phyloP scores from a whole-genome alignment of 495 filamentous ascomycete genomes.

The Clavariopsis aquatica region DNA sequence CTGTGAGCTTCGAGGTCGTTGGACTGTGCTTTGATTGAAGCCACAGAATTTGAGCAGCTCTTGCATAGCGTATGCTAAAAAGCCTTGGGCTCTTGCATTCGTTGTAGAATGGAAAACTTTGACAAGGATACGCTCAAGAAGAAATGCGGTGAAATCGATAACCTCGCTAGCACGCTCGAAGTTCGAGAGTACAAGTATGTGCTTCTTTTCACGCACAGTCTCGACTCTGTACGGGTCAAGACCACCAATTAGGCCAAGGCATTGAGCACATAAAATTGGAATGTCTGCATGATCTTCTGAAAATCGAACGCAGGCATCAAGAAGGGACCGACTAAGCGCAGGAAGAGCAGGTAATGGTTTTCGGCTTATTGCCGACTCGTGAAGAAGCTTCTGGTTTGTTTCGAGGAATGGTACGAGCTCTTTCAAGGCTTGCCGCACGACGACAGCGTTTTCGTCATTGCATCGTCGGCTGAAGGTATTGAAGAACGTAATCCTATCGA shows the following conservation, averaged over 20 bases:
- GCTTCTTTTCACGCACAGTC: conserved; percentile 68
- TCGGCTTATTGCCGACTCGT: conserved; percentile 78
- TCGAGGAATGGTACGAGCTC: conserved; percentile 75
- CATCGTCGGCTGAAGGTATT: conserved; percentile 70
- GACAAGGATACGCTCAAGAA: conserved; percentile 83
- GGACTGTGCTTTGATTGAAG: conserved; percentile 60
- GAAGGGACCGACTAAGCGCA: conserved; percentile 68
- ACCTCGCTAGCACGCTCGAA: conserved; percentile 79
- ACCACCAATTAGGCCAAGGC: conserved; percentile 84
- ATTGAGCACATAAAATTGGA: conserved; percentile 70
- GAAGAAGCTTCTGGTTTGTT: conserved; percentile 74
- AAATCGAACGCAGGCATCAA: conserved; percentile 82
- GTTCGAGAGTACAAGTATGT: conserved; percentile 81
- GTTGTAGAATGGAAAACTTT: conserved; percentile 86
- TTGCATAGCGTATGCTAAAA: conserved; percentile 91
- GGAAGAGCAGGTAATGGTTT: conserved; percentile 77
- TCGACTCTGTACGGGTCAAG: conserved; percentile 90
- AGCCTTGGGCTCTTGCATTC: conserved; percentile 83
- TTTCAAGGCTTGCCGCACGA: conserved; percentile 74
- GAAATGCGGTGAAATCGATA: conserved; percentile 79
- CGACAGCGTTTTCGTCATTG: conserved; percentile 76
- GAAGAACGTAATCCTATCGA: conserved; percentile 64
- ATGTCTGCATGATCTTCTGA: conserved; percentile 66
- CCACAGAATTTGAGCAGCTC: conserved; percentile 77
- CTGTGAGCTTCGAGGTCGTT: conserved; percentile 55